Evolutionary conservation across 257 asterid genomes (phyloP), one percentile per base, ranked within the genome.

Genomic region (Nemophila menziesii): DNA sequence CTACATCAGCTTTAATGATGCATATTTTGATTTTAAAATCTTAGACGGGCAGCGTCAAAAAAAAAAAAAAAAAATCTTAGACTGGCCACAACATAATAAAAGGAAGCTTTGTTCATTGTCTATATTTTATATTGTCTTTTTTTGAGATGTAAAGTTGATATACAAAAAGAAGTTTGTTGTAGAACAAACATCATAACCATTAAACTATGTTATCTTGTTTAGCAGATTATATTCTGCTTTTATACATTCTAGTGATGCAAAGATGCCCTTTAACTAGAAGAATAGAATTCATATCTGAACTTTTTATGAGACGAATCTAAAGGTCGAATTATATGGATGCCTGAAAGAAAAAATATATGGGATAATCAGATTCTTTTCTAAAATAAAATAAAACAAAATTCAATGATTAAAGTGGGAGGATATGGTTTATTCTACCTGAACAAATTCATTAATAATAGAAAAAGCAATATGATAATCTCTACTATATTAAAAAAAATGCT

Each of bases 181-280:
- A 11, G 24, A 41, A 11, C 51, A 40, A 46, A 40, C 48, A 50
- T 16, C 20, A 18, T 39, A 56, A 43, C 22, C 22, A 41, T 43
- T 71, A 70, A 71, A 64, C 44, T 54, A 71, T 24, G 60, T 68
- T 75, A 75, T 68, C 78, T 51, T 55, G 51, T 65, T 36, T 64
- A 58, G 17, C 42, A 44, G 16, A 14, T 23, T 16, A 41, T 48
- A 33, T 36, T 52, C 17, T 39, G 20, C 63, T 64, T n/a, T 58
- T 59, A 51, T 21, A 22, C 39, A 34, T 51, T 51, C 13, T 18
- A 2, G n/a, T 16, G 15, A 54, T 44, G 46, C 24, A 59, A 48
- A 27, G 22, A 48, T 4, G 10, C 27, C 41, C 63, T 55, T 54
- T 48, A 50, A 38, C 33, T 41, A 52, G 47, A 36, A 43, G 16